Evolutionary conservation across 208 protist genomes (phyloP).

Genomic region (Leishmania major): DNA sequence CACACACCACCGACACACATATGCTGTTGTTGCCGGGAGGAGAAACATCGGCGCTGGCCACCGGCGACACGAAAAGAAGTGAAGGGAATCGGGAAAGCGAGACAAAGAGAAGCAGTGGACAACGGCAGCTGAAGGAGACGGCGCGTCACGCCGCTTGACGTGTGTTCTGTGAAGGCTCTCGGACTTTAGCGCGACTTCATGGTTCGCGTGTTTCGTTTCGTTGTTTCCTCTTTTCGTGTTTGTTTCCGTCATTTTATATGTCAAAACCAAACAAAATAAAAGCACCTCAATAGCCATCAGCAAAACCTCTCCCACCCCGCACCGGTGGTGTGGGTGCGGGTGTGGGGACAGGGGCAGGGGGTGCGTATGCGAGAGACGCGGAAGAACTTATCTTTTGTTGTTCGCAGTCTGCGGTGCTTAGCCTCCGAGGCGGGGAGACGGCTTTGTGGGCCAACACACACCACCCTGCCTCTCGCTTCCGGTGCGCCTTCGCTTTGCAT

Average conservation of each 20-base stretch:
- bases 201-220: conserved; percentile 5
- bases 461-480: background rate
- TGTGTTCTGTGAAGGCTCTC: background rate
- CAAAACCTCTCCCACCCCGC: too few relatives aligned
- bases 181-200: background rate
- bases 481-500: background rate
- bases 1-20: background rate
- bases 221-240: background rate
- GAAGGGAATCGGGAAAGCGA: background rate
- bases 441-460: background rate
- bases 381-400: background rate
- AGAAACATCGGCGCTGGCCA: background rate
- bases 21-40: background rate
- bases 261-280: conserved; percentile 12
- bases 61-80: background rate
- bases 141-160: conserved; percentile 16
- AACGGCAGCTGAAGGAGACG: conserved; percentile 26
- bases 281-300: too few relatives aligned
- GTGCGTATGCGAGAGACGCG: background rate
- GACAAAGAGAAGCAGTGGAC: background rate
- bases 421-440: background rate
- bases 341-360: too few relatives aligned
- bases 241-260: background rate
- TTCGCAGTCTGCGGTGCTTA: background rate
- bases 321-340: background rate